phyloP scores from a whole-genome alignment of 2,329 filamentous ascomycete genomes.

The Botrytis medusae region DNA sequence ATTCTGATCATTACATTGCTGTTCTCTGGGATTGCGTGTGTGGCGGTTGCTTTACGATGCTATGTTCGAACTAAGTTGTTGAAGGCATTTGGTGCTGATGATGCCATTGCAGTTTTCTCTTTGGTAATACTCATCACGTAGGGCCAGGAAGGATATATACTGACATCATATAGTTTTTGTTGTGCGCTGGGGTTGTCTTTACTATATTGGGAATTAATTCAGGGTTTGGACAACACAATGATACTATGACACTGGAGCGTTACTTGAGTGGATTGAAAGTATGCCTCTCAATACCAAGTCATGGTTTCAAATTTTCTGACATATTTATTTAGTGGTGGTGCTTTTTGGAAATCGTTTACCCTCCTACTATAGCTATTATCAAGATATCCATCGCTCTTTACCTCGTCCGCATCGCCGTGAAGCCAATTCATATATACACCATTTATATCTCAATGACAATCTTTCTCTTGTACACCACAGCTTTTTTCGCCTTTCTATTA shows the following conservation, averaged over 20 bases:
- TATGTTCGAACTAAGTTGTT: slow-evolving; percentile 48
- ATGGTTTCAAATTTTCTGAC: background rate
- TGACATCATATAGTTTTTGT: slow-evolving; percentile 25
- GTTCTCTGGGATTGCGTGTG: slow-evolving; percentile 42
- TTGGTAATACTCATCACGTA: slow-evolving; percentile 42
- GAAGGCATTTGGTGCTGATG: slow-evolving; percentile 47
- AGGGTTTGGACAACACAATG: slow-evolving; percentile 31
- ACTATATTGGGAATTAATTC: slow-evolving; percentile 27
- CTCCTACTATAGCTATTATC: slow-evolving; percentile 44
- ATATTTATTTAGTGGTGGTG: slow-evolving; percentile 30
- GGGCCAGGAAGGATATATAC: background rate
- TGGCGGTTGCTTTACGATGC: slow-evolving; percentile 45
- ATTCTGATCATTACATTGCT: slow-evolving; percentile 30
- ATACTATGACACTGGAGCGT: slow-evolving; percentile 18
- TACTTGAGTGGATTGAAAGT: slow-evolving; percentile 29
- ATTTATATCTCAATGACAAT: slow-evolving; percentile 11
- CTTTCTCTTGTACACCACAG: slow-evolving; percentile 40
- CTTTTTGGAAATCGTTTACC: slow-evolving; percentile 42
- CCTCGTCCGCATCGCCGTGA: slow-evolving; percentile 19
- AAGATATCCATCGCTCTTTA: slow-evolving; percentile 20
- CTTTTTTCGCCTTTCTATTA: slow-evolving; percentile 9
- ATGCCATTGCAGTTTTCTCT: slow-evolving; percentile 49
- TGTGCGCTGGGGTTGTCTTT: slow-evolving; percentile 27
- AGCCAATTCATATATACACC: slow-evolving; percentile 6
- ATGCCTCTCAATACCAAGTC: background rate